Conservation (phyloP, 108 stramenopile genomes). For the Cyclostephanos tholiformis region DNA sequence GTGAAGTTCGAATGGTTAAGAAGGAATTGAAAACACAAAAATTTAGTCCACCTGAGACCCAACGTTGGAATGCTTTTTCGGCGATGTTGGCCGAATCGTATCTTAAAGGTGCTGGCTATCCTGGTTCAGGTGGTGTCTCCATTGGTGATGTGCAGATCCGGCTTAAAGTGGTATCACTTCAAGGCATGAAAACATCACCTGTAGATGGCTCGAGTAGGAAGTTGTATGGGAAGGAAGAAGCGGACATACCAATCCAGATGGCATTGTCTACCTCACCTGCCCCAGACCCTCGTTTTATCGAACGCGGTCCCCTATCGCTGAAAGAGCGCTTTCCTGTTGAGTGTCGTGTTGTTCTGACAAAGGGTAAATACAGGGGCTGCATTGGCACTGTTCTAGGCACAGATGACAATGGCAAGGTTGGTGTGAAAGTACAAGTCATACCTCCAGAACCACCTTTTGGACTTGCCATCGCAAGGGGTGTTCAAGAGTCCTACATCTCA, state of each 20-base stretch:
- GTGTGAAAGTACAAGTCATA: slow-evolving; percentile 80
- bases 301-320: slow-evolving; percentile 80
- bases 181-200: slow-evolving; percentile 92
- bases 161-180: slow-evolving; percentile 86
- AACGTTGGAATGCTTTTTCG: slow-evolving; percentile 75
- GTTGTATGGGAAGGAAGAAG: slow-evolving; percentile 91
- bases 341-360: slow-evolving; percentile 78
- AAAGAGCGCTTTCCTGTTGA: slow-evolving; percentile 84
- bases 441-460: slow-evolving; percentile 94
- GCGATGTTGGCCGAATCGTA: slow-evolving; percentile 71
- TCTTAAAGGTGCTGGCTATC: slow-evolving; percentile 69
- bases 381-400: slow-evolving; percentile 70
- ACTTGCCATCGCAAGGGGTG: slow-evolving; percentile 75
- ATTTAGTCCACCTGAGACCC: slow-evolving; percentile 45
- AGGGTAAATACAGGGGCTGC: slow-evolving; percentile 73
- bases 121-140: slow-evolving; percentile 87
- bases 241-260: slow-evolving; percentile 94
- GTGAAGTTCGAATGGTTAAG: slow-evolving; percentile 65
- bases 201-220: slow-evolving; percentile 87
- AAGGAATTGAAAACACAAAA: slow-evolving; percentile 46
- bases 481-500: slow-evolving; percentile 86
- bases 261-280: slow-evolving; percentile 90
- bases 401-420: slow-evolving; percentile 73
- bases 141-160: slow-evolving; percentile 88
- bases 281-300: slow-evolving; percentile 93